Percentiles rank a stretch among this genome's conserved stretches.
Conservation (phyloP, 164 flowering plant genomes). For the Aristolochia contorta region DNA sequence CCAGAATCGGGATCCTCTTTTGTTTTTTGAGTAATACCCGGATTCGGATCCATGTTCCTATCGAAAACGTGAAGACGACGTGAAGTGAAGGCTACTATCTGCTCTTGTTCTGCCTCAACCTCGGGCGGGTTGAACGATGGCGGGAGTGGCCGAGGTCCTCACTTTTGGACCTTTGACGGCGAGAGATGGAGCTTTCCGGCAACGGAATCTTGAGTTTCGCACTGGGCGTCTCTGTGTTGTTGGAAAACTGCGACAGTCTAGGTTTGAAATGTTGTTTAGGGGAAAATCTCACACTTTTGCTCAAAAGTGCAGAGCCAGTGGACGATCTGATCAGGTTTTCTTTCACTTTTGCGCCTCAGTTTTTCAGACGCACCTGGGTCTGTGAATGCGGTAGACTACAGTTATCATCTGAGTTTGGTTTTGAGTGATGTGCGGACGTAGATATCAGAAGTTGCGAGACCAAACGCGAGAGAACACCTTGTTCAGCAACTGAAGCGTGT, state of each 20-base stretch:
- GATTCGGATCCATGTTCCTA: too few relatives aligned
- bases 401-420: too few relatives aligned
- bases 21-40: too few relatives aligned
- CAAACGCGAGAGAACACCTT: too few relatives aligned
- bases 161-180: constrained; percentile 9
- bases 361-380: not conserved
- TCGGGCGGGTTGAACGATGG: constrained; percentile 18
- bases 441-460: too few relatives aligned
- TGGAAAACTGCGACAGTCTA: not conserved
- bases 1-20: too few relatives aligned
- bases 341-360: not conserved
- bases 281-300: constrained; percentile 15
- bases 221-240: not conserved
- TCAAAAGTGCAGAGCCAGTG: constrained; percentile 17
- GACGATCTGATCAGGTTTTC: constrained; percentile 24
- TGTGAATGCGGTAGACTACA: too few relatives aligned
- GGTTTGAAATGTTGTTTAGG: not conserved
- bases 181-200: constrained; percentile 10
- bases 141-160: constrained; percentile 32
- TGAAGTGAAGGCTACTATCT: too few relatives aligned
- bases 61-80: too few relatives aligned
- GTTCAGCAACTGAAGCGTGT: too few relatives aligned
- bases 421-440: too few relatives aligned
- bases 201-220: constrained; percentile 4
- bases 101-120: not conserved